Evolutionary conservation across 345 rosid species (phyloP).

Genomic region (Isatis tinctoria): DNA sequence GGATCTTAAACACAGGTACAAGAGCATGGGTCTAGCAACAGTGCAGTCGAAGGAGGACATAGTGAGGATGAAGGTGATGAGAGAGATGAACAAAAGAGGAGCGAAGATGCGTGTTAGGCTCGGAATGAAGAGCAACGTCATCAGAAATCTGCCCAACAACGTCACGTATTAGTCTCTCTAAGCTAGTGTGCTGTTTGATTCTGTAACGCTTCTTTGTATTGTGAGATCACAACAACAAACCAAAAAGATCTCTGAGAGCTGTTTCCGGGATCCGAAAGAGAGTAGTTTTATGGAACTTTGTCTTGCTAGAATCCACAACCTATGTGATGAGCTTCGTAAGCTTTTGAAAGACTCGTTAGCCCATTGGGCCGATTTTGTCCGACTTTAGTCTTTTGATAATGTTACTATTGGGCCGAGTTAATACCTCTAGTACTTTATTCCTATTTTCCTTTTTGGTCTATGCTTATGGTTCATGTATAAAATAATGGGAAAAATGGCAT

Average conservation of each 20-base stretch:
- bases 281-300: not conserved
- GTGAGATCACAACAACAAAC: not conserved
- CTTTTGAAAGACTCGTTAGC: not conserved
- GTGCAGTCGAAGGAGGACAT: conserved; percentile 69
- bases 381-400: not conserved
- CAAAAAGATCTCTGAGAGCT: too few species aligned
- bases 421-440: not conserved
- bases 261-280: too few species aligned
- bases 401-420: not conserved
- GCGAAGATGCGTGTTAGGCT: conserved; percentile 61
- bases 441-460: not conserved
- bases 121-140: conserved; percentile 78
- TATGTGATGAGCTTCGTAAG: not conserved
- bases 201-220: not conserved
- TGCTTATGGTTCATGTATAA: not conserved
- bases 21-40: conserved; percentile 85
- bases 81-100: conserved; percentile 63
- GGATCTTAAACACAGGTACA: conserved; percentile 53
- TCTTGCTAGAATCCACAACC: not conserved
- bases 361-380: not conserved
- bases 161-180: conserved; percentile 49
- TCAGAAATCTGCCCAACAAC: conserved; percentile 77
- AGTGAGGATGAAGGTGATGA: conserved; percentile 87
- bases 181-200: not conserved
- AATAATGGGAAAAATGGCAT: too few species aligned